Evolutionary conservation across 192 early-diverging fungal genomes (phyloP).

Genomic region (Coemansia sp.): DNA sequence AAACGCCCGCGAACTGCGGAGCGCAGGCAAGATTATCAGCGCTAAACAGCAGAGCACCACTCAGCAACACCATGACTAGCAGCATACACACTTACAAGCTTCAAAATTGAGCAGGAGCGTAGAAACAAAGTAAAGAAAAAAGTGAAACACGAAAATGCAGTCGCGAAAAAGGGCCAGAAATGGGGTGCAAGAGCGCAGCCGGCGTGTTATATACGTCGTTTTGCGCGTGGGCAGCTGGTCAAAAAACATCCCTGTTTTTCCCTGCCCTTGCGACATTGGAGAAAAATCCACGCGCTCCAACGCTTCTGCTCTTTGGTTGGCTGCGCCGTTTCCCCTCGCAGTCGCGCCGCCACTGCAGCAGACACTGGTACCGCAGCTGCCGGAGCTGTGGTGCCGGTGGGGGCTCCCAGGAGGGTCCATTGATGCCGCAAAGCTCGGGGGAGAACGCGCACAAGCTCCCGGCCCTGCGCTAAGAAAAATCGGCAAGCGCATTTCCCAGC

Average conservation of each 20-base stretch:
- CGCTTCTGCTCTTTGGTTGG: not conserved
- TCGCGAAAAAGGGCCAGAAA: conserved; percentile 23
- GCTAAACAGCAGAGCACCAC: not conserved
- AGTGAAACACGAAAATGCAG: conserved; percentile 25
- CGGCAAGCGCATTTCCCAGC: conserved; percentile 13
- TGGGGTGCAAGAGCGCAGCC: conserved; percentile 30
- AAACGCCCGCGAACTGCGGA: not conserved
- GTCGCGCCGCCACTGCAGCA: not conserved
- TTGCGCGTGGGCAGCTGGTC: conserved; percentile 10
- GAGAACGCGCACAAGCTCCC: conserved; percentile 6
- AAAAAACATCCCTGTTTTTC: conserved; percentile 20
- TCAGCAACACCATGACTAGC: conserved; percentile 9
- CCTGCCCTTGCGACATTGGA: conserved; percentile 2
- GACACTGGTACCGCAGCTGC: not conserved
- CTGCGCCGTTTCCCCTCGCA: not conserved
- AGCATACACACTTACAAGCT: conserved; percentile 23
- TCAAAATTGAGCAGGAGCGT: conserved; percentile 2
- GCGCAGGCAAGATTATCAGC: not conserved
- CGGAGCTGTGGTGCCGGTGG: not conserved
- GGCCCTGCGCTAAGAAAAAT: not conserved
- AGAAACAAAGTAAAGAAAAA: conserved; percentile 19
- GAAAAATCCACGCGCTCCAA: not conserved
- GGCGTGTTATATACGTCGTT: conserved; percentile 34
- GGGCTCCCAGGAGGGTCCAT: not conserved
- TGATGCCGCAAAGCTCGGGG: not conserved